A percentile compares a stretch with the other conserved stretches of the same genome.
Evolutionary conservation across 495 filamentous ascomycete species (phyloP).

Genomic region (Trichoderma virens): DNA sequence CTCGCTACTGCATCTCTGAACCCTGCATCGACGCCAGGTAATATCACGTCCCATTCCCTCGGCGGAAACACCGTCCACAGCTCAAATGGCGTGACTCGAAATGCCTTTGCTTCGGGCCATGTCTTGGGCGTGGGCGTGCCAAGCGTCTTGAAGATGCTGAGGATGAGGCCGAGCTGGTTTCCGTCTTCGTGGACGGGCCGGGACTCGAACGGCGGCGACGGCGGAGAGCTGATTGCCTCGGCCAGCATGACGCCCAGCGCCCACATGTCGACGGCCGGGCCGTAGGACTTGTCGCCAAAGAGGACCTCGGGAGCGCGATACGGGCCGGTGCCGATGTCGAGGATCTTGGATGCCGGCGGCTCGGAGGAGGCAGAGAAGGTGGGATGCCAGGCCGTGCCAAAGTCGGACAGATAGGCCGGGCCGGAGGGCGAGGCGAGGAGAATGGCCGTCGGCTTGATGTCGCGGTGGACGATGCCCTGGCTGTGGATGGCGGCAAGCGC

Average conservation of each 20-base stretch:
- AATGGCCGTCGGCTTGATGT: conserved; percentile 89
- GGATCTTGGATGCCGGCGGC: conserved; percentile 61
- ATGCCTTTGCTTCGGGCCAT: conserved; percentile 60
- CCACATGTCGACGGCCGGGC: conserved; percentile 74
- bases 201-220: conserved; percentile 63
- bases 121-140: conserved; percentile 69
- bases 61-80: conserved; percentile 43
- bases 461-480: conserved; percentile 77
- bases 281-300: conserved; percentile 74
- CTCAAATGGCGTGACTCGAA: conserved; percentile 45
- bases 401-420: conserved; percentile 75
- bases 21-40: conserved; percentile 25
- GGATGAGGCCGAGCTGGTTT: conserved; percentile 83
- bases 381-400: conserved; percentile 82
- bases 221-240: conserved; percentile 49
- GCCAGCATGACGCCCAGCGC: conserved; percentile 78
- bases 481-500: conserved; percentile 67
- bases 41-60: conserved; percentile 29
- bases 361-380: conserved; percentile 51
- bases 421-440: conserved; percentile 60
- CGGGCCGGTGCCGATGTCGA: conserved; percentile 85
- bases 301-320: conserved; percentile 88
- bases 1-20: conserved; percentile 26
- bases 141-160: conserved; percentile 81
- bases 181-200: conserved; percentile 66